Evolutionary conservation across 2,329 filamentous ascomycete species (phyloP).

Genomic region (Emmonsiellopsis sp.): DNA sequence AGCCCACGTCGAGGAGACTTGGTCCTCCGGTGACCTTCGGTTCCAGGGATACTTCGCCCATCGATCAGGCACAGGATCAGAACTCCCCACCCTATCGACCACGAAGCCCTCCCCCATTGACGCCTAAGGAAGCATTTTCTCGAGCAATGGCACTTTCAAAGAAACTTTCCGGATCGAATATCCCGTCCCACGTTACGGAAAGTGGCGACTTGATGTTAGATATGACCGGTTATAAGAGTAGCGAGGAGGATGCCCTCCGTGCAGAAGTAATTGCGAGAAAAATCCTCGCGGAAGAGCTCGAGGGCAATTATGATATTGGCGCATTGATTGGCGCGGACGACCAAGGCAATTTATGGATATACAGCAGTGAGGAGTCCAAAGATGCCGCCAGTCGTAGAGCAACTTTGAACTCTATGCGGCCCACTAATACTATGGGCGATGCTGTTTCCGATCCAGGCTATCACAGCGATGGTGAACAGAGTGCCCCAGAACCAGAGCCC

Average conservation of each 20-base stretch:
- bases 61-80: neutral
- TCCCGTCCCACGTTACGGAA: conserved; percentile 85
- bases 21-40: neutral
- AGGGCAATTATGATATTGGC: conserved; percentile 93
- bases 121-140: conserved; percentile 66
- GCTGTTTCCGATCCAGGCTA: conserved; percentile 89
- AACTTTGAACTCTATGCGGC: conserved; percentile 43
- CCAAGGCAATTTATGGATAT: conserved; percentile 97
- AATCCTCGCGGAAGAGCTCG: conserved; percentile 83
- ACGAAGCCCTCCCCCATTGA: conserved; percentile 66
- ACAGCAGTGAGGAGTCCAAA: conserved; percentile 94
- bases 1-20: conserved; percentile 22
- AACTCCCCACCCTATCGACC: conserved; percentile 40
- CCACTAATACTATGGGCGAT: conserved; percentile 57
- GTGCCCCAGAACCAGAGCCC: conserved; percentile 55
- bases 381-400: conserved; percentile 67
- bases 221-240: conserved; percentile 94
- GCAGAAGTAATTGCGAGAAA: conserved; percentile 91
- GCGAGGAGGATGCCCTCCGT: conserved; percentile 80
- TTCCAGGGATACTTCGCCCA: neutral
- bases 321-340: conserved; percentile 92
- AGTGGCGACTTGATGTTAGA: conserved; percentile 93
- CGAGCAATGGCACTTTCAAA: conserved; percentile 78
- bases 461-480: conserved; percentile 71
- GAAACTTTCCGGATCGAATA: conserved; percentile 81